Base-by-base conservation (phyloP, 345 rosid genomes). In the Pistacia atlantica region DNA sequence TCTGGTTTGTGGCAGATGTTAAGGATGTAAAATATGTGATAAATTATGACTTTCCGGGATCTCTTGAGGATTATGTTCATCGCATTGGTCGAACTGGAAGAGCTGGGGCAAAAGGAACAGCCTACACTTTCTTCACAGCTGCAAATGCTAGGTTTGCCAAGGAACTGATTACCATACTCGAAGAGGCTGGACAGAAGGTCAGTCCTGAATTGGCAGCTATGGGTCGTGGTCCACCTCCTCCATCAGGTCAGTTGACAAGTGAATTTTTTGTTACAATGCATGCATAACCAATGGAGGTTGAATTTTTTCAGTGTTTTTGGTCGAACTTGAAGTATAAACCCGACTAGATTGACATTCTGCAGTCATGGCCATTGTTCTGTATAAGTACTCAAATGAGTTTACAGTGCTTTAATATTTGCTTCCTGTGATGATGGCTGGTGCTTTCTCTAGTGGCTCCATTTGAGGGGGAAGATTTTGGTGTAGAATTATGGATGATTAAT, bases 41-140 rank as follows among this genome's bases (percentile, higher is more conserved):
- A 77, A 97, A 97, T 81, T 97, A 97, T 52, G 99, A 97, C 87
- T 97, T 97, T 79, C 99, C 99, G 68, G 98, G 98, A 74, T 94
- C 99, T 56, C 92, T 94, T 7, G 99, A 97, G 79, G 99, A 97
- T 87, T 97, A 97, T 69, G 99, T 97, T 65, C 99, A 97, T 72
- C 92, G 98, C 37, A 97, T 97, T 75, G 99, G 99, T 72, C 83
- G 99, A 78, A 94, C 99, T 0, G 99, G 99, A 76, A 97, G 99
- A 71, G 99, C 99, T 0, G 99, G 99, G 45, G 99, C 99, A 1
- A 97, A 94, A 85, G 99, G 99, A 81, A 97, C 99, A 61, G 99
- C 98, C 6, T 97, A 97, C 84, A 86, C 92, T 48, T 97, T 94
- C 90, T 97, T 97, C 90, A 94, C 98, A 17, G 97, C 92, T 61